phyloP scores from a whole-genome alignment of 768 basidiomycete species.

The Lentinula aciculospora region DNA sequence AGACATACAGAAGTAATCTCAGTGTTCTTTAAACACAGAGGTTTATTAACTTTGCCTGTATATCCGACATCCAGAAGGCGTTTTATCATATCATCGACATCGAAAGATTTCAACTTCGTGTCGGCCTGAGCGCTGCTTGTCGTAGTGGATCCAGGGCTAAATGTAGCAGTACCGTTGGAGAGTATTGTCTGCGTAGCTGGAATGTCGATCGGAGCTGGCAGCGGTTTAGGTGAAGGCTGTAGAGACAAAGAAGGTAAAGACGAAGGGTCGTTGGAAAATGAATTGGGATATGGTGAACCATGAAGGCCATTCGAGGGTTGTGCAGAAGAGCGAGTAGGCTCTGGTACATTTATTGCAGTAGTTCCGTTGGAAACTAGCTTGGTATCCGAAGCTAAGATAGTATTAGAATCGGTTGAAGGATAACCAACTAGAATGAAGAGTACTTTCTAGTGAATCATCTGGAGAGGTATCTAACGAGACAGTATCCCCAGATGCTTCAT shows the following conservation, averaged over 20 bases:
- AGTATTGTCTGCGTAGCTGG: constrained; percentile 75
- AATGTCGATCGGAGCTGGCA: constrained; percentile 64
- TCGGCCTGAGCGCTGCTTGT: constrained; percentile 32
- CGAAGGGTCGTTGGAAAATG: constrained; percentile 25
- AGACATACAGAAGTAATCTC: constrained; percentile 94
- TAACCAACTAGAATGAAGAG: constrained; percentile 38
- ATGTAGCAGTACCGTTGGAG: constrained; percentile 60
- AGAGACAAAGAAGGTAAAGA: constrained; percentile 36
- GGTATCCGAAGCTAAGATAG: constrained; percentile 30
- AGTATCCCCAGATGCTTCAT: constrained; percentile 35
- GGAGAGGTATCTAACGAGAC: constrained; percentile 31
- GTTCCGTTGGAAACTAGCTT: constrained; percentile 36
- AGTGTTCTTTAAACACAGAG: constrained; percentile 89
- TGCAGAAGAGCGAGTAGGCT: constrained; percentile 23
- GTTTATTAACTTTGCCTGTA: constrained; percentile 96
- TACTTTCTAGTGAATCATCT: constrained; percentile 34
- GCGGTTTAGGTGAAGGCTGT: constrained; percentile 35
- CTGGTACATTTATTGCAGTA: constrained; percentile 38
- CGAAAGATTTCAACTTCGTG: constrained; percentile 62
- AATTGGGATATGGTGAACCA: constrained; percentile 32
- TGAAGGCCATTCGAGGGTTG: constrained; percentile 11
- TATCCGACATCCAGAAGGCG: constrained; percentile 95
- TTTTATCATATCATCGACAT: constrained; percentile 98
- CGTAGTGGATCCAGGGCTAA: constrained; percentile 46
- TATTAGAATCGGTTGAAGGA: constrained; percentile 31